Evolutionary conservation across 2,329 filamentous ascomycete species (phyloP).

Genomic region (Hansfordia pulvinata): DNA sequence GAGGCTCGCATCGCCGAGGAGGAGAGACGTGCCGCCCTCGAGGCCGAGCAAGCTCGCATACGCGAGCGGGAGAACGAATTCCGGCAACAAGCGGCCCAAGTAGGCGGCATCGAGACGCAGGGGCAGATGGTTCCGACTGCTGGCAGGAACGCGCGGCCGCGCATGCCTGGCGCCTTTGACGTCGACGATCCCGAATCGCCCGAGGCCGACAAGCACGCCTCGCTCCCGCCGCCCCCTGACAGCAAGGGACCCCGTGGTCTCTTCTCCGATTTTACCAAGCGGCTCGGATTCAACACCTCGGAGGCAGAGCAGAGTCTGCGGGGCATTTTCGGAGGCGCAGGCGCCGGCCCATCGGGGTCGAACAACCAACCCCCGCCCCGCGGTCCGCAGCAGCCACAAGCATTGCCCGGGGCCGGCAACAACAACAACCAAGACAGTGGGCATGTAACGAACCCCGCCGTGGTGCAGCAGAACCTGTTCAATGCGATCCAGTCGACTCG

Average conservation of each 20-base stretch:
- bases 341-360: constrained; percentile 8
- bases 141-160: no score
- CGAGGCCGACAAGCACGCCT: constrained; percentile 23
- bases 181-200: constrained; percentile 43
- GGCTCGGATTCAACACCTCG: constrained; percentile 50
- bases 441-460: constrained; percentile 44
- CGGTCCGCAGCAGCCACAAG: no score
- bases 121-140: constrained; percentile 26
- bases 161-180: constrained; percentile 64
- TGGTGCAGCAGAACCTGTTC: constrained; percentile 56
- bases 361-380: constrained; percentile 5
- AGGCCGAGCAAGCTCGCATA: constrained; percentile 57
- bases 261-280: constrained; percentile 54
- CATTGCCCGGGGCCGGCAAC: no score
- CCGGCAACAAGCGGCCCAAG: constrained; percentile 29
- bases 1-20: constrained; percentile 81
- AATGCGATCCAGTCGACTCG: constrained; percentile 70
- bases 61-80: constrained; percentile 38
- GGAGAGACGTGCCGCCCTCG: constrained; percentile 59
- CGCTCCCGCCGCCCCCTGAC: constrained; percentile 16
- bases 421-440: constrained; percentile 26
- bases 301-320: constrained; percentile 28
- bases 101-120: no score
- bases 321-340: constrained; percentile 24
- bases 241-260: constrained; percentile 34